Evolutionary conservation across 2,329 filamentous ascomycete genomes (phyloP).

Genomic region (Chaetothyriales sp.): DNA sequence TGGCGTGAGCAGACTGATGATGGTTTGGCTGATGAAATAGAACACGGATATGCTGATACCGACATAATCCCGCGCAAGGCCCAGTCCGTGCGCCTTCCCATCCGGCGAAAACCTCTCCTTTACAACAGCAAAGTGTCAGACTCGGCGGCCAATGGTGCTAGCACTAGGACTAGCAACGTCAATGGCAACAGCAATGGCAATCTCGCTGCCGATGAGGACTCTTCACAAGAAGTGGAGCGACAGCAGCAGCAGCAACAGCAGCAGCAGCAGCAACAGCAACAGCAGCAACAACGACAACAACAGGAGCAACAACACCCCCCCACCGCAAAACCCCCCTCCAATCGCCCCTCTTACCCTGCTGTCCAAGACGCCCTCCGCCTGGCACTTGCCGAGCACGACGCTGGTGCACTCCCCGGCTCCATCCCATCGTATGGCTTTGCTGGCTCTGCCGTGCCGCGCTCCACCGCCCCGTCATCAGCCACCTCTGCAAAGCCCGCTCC

Average conservation of each 20-base stretch:
- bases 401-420: background rate
- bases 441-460: conserved; percentile 99
- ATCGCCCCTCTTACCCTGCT: background rate
- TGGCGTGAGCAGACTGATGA: background rate
- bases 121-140: background rate
- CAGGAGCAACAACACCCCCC: background rate
- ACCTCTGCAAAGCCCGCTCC: background rate
- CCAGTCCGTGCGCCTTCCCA: background rate
- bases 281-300: background rate
- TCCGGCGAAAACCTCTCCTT: background rate
- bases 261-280: background rate
- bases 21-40: background rate
- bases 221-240: background rate
- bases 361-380: background rate
- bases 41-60: background rate
- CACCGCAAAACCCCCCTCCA: background rate
- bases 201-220: background rate
- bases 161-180: background rate
- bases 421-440: conserved; percentile 36
- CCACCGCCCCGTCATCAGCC: conserved; percentile 92
- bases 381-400: background rate
- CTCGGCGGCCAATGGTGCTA: background rate
- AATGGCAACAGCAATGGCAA: background rate
- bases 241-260: background rate
- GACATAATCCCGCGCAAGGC: background rate